These are phyloP conservation scores for Aspergillus floridensis DNA, from an alignment of 2,329 filamentous ascomycete genomes.

Conservation along the genomic window DNA sequence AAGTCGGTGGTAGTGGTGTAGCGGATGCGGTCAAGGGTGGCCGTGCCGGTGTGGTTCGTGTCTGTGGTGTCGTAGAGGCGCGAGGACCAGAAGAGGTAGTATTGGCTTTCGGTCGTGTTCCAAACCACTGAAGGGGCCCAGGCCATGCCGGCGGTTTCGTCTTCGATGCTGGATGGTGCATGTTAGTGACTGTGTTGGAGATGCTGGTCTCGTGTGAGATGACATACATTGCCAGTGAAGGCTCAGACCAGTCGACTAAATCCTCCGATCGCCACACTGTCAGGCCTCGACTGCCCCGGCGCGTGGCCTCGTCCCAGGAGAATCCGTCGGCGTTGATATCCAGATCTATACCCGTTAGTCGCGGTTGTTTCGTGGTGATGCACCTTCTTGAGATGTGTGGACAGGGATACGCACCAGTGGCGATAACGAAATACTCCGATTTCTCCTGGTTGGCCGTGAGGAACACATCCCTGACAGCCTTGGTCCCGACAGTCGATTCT, in stretches of 20 bases:
- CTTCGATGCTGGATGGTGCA: conserved; percentile 1
- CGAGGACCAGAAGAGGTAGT: conserved; percentile 10
- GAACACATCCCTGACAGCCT: conserved; percentile 4
- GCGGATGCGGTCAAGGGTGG: conserved; percentile 6
- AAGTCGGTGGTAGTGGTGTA: conserved; percentile 8
- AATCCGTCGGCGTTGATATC: conserved; percentile 8
- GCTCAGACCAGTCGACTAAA: conserved; percentile 6
- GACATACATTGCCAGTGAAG: neutral
- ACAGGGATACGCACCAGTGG: neutral
- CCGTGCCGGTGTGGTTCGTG: neutral
- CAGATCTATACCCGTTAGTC: neutral
- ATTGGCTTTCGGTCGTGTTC: neutral
- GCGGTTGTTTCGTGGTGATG: neutral
- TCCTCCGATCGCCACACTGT: neutral
- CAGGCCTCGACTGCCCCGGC: conserved; percentile 2
- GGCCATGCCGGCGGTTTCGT: conserved; percentile 4
- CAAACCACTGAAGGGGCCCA: conserved; percentile 8
- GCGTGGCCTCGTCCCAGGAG: conserved; percentile 7
- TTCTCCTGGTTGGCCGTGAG: neutral
- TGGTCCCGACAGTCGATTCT: neutral
- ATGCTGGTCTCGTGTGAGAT: neutral
- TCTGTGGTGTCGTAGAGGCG: neutral
- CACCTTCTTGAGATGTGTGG: neutral
- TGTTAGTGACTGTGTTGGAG: neutral
- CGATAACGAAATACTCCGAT: conserved; percentile 3